Base-by-base conservation (phyloP, 352 stramenopile species). In the Salisapilia sapeloensis region DNA sequence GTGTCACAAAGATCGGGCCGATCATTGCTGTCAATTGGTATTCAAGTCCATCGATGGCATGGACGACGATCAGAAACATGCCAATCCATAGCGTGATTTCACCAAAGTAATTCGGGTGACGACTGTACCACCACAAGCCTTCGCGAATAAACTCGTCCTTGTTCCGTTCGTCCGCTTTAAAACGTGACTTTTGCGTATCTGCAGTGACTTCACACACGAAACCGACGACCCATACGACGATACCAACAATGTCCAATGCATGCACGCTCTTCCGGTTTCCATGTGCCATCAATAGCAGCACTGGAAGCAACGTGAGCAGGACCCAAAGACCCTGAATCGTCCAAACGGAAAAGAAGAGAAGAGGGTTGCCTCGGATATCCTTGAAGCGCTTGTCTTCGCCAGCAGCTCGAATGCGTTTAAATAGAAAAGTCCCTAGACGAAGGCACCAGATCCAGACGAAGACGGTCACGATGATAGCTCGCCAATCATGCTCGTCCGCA, bases 81-180 rank as follows among this genome's bases (percentile, higher is more conserved):
- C 61, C 65, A 23, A 72, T 21, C 82, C 83, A 96, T 56, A 94
- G 85, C 29, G 79, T 48, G 33, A 96, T 86, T 57, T 96, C 87
- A 4, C 82, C 83, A 18, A 72, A 77, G 47, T 96, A 96, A 42
- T 96, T 96, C 0, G 85, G 87, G 65, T 96, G 87, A 24, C 86
- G 75, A 35, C 62, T 92, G 42, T 85, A 93, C 37, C 44, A 38
- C 83, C 83, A 95, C 5, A 95, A 50, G 0, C 81, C 81, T 4
- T 40, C 52, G 17, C 59, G 56, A 33, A 92, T 92, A 40, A 91
- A 92, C 42, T 72, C 59, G 33, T 53, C 61, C 35, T 84, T 63
- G 40, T 87, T 86, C 34, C 38, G 28, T 24, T 50, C 19, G 39
- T 83, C 54, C 15, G 36, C 51, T 12, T 61, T 64, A 47, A 91